Conservation (phyloP, 163 green algal species). For the Volvox carteri region DNA sequence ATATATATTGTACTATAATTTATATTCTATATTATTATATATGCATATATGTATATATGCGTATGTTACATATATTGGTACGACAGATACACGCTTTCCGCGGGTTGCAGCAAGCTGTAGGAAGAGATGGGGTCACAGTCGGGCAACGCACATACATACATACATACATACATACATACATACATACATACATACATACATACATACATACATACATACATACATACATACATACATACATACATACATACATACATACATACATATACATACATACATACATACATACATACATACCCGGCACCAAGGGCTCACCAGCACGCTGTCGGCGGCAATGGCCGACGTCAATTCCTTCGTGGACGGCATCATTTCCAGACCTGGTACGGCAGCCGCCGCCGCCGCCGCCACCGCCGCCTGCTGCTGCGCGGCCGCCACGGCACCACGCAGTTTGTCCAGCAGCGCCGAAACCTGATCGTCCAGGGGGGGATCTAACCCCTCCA, state of each 20-base stretch:
- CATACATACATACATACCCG: too few species aligned
- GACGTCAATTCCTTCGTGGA: background rate
- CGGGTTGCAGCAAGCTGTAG: too few species aligned
- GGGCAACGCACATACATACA: background rate
- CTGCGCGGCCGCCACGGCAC: background rate
- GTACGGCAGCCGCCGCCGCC: background rate
- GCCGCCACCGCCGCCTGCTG: slow-evolving; percentile 2
- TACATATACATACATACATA: too few species aligned
- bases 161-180: background rate
- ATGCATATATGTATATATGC: too few species aligned
- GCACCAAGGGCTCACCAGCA: too few species aligned
- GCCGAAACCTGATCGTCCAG: slow-evolving; percentile 37
- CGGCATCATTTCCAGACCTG: background rate
- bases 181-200: background rate
- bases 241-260: too few species aligned
- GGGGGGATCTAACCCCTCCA: slow-evolving; percentile 45
- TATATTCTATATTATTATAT: too few species aligned
- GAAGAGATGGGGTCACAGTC: too few species aligned
- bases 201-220: background rate
- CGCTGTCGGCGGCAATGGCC: slow-evolving; percentile 20
- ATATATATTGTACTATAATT: too few species aligned
- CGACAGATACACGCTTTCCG: too few species aligned
- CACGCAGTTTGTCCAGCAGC: slow-evolving; percentile 41
- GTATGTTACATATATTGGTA: too few species aligned
- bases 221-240: background rate